A percentile compares a stretch with the other conserved stretches of the same genome.
phyloP scores from a whole-genome alignment of 495 filamentous ascomycete species.

The Coniosporium apollinis region DNA sequence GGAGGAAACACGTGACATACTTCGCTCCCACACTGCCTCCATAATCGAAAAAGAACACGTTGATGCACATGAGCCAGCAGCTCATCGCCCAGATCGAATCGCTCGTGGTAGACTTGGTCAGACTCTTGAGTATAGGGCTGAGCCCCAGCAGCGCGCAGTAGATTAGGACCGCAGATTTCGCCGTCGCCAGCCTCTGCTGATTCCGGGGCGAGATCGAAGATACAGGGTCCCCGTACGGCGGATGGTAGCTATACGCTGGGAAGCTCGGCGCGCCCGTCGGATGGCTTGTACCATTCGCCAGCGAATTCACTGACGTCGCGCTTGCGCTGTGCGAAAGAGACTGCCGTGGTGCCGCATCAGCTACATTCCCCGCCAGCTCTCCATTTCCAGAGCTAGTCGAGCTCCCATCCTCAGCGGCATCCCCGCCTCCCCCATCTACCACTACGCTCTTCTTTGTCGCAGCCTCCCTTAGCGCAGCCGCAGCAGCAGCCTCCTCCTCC shows the following conservation, averaged over 20 bases:
- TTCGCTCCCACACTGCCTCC: slow-evolving; percentile 48
- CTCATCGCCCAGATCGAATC: slow-evolving; percentile 97
- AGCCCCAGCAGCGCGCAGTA: slow-evolving; percentile 82
- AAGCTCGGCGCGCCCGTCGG: slow-evolving; percentile 1
- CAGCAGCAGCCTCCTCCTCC: slow-evolving; percentile 34
- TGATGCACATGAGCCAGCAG: slow-evolving; percentile 81
- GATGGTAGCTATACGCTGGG: slow-evolving; percentile 7
- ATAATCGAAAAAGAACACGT: slow-evolving; percentile 96
- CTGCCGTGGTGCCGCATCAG: neutral
- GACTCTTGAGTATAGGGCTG: slow-evolving; percentile 83
- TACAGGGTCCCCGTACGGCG: slow-evolving; percentile 15
- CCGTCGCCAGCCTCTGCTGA: slow-evolving; percentile 49
- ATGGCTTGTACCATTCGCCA: slow-evolving; percentile 1
- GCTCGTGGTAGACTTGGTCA: slow-evolving; percentile 73
- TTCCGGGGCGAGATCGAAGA: slow-evolving; percentile 39
- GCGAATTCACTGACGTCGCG: slow-evolving; percentile 1
- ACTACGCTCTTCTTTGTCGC: too few relatives aligned
- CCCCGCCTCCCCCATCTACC: neutral
- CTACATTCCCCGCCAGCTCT: too few relatives aligned
- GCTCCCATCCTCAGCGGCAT: slow-evolving; percentile 1
- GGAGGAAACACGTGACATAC: slow-evolving; percentile 15
- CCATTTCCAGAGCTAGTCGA: slow-evolving; percentile 1
- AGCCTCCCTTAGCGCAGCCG: too few relatives aligned
- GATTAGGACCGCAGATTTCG: slow-evolving; percentile 86
- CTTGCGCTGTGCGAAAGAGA: slow-evolving; percentile 9